Evolutionary conservation across 2,329 filamentous ascomycete genomes (phyloP).

Genomic region (Pseudocercospora cruenta): DNA sequence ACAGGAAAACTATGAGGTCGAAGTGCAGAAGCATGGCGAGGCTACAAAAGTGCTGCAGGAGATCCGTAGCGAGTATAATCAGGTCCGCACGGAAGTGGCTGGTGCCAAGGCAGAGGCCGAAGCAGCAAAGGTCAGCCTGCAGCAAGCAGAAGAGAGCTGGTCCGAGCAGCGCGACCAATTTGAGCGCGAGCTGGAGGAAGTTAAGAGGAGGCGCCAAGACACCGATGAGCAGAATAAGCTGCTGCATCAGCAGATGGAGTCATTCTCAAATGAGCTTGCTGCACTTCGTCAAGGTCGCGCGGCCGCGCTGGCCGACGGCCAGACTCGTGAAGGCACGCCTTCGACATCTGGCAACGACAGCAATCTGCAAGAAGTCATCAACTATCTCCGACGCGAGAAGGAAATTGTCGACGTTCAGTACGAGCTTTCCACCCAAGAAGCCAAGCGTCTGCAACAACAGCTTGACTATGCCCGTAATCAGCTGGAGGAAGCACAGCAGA

Average conservation of each 20-base stretch:
- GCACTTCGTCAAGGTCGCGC: constrained; percentile 76
- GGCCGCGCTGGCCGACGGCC: constrained; percentile 57
- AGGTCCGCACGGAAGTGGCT: constrained; percentile 77
- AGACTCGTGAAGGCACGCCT: constrained; percentile 43
- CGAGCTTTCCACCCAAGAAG: constrained; percentile 84
- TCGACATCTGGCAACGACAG: constrained; percentile 48
- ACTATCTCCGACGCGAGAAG: constrained; percentile 90
- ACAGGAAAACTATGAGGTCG: constrained; percentile 92
- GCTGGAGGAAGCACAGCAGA: constrained; percentile 84
- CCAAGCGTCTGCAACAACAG: constrained; percentile 86
- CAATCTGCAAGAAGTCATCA: constrained; percentile 86
- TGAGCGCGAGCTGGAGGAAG: constrained; percentile 79
- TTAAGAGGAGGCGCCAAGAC: constrained; percentile 79
- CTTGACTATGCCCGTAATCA: constrained; percentile 84
- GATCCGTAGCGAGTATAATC: constrained; percentile 78
- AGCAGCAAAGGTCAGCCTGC: constrained; percentile 76
- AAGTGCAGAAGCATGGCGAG: constrained; percentile 92
- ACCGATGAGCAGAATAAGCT: constrained; percentile 86
- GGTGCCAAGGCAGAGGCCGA: constrained; percentile 80
- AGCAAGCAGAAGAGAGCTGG: constrained; percentile 86
- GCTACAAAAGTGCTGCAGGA: constrained; percentile 84
- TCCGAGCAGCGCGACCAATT: constrained; percentile 77
- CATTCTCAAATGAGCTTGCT: constrained; percentile 73
- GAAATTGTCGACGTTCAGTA: constrained; percentile 97
- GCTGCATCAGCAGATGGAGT: constrained; percentile 85